A percentile compares a stretch with the other conserved stretches of the same genome.
These are phyloP conservation scores for Lasiodiplodia citricola DNA, from an alignment of 2,329 filamentous ascomycete species.

Conservation along the genomic window DNA sequence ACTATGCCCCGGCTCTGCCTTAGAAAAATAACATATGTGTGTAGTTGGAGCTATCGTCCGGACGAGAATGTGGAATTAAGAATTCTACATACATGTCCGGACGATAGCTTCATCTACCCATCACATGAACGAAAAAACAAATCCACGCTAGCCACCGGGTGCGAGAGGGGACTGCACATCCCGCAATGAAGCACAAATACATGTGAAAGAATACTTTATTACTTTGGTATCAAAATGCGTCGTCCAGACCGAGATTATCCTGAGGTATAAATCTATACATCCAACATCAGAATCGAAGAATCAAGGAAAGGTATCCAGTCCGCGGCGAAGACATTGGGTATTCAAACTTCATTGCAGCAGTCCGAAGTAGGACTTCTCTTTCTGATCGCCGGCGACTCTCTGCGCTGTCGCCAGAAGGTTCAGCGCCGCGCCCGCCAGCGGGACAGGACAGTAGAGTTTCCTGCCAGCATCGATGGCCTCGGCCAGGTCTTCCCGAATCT, in stretches of 20 bases:
- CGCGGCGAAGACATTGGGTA: too few relatives aligned
- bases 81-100: too few relatives aligned
- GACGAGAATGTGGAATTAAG: too few relatives aligned
- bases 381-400: not conserved
- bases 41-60: too few relatives aligned
- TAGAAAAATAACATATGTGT: too few relatives aligned
- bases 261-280: slow-evolving; percentile 20
- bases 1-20: too few relatives aligned
- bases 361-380: slow-evolving; percentile 12
- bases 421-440: slow-evolving; percentile 41
- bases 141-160: too few relatives aligned
- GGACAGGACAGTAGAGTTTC: slow-evolving; percentile 41
- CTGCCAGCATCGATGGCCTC: slow-evolving; percentile 41
- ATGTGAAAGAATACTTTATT: not conserved
- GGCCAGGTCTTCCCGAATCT: slow-evolving; percentile 36
- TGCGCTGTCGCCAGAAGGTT: slow-evolving; percentile 33
- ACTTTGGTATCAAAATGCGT: not conserved
- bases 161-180: not conserved
- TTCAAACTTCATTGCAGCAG: not conserved
- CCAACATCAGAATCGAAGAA: not conserved
- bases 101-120: too few relatives aligned
- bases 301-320: not conserved
- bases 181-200: not conserved
- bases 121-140: too few relatives aligned
- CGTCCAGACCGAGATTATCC: not conserved